These are phyloP conservation scores for Monoraphidium neglectum DNA, from an alignment of 139 green algal species.

Conservation along the genomic window DNA sequence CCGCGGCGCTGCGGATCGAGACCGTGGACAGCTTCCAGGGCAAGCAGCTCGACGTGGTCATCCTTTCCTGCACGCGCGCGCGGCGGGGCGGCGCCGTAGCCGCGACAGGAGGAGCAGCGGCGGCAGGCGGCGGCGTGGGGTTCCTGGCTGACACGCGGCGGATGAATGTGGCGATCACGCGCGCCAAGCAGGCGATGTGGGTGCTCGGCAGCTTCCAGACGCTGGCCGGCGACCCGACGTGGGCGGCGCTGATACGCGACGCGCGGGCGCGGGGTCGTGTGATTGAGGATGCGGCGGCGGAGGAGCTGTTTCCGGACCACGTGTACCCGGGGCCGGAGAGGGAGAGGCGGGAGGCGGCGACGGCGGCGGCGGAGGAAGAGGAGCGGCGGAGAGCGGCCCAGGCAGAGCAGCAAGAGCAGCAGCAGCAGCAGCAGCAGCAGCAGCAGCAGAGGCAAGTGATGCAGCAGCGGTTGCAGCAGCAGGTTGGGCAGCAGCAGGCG, in stretches of 20 bases:
- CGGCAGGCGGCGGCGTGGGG: conserved; percentile 45
- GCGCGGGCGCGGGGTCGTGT: conserved; percentile 47
- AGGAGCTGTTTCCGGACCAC: conserved; percentile 38
- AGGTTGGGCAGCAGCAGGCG: neutral
- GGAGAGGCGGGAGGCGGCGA: neutral
- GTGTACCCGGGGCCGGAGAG: too few species aligned
- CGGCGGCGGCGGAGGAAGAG: too few species aligned
- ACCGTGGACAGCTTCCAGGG: conserved; percentile 92
- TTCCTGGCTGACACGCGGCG: conserved; percentile 82
- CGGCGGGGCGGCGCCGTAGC: conserved; percentile 10
- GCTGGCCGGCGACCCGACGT: conserved; percentile 54
- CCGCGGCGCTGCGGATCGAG: conserved; percentile 74
- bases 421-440: conserved; percentile 18
- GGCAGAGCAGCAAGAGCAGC: neutral
- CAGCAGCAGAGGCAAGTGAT: neutral
- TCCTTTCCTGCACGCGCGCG: conserved; percentile 88
- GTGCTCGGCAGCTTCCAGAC: conserved; percentile 69
- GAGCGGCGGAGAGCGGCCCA: neutral
- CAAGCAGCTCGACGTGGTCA: conserved; percentile 93
- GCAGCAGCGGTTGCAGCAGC: neutral
- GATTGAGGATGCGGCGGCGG: conserved; percentile 53
- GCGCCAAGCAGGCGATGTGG: conserved; percentile 78
- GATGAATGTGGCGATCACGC: conserved; percentile 91
- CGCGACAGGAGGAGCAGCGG: neutral
- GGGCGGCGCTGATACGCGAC: conserved; percentile 62